Percentiles rank a stretch among this genome's conserved stretches.
These are phyloP conservation scores for Leccinum fibrillosum DNA, from an alignment of 768 basidiomycete genomes.

Conservation along the genomic window DNA sequence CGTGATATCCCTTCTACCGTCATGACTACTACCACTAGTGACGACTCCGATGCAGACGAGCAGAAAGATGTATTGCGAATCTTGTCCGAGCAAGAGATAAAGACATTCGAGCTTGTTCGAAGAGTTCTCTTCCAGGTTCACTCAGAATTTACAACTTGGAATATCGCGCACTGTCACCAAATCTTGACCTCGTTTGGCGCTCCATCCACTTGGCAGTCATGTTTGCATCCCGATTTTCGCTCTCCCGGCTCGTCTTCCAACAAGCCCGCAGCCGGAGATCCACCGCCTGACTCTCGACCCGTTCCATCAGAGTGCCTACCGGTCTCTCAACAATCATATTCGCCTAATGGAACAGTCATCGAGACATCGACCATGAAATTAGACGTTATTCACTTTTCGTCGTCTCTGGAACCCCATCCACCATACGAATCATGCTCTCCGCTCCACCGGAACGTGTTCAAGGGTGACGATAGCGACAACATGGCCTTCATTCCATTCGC, in stretches of 20 bases:
- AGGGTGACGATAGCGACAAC: slow-evolving; percentile 54
- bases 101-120: slow-evolving; percentile 12
- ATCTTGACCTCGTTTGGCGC: slow-evolving; percentile 12
- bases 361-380: slow-evolving; percentile 12
- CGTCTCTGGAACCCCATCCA: slow-evolving; percentile 30
- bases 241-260: background rate
- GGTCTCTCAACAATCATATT: slow-evolving; percentile 14
- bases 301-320: background rate
- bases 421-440: slow-evolving; percentile 60
- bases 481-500: slow-evolving; percentile 62
- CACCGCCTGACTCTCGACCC: background rate
- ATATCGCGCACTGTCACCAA: slow-evolving; percentile 11
- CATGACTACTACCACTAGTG: background rate
- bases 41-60: slow-evolving; percentile 9
- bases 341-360: slow-evolving; percentile 10
- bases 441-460: slow-evolving; percentile 40
- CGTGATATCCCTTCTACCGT: slow-evolving; percentile 4
- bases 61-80: slow-evolving; percentile 8
- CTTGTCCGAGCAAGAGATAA: background rate
- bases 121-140: slow-evolving; percentile 20
- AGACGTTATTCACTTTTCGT: slow-evolving; percentile 10
- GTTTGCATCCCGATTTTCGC: slow-evolving; percentile 11
- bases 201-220: slow-evolving; percentile 15
- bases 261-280: background rate
- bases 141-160: slow-evolving; percentile 24